Evolutionary conservation across 2,329 filamentous ascomycete genomes (phyloP), one percentile per base, ranked within the genome.

Genomic region (Coniosporium tulheliwenetii): DNA sequence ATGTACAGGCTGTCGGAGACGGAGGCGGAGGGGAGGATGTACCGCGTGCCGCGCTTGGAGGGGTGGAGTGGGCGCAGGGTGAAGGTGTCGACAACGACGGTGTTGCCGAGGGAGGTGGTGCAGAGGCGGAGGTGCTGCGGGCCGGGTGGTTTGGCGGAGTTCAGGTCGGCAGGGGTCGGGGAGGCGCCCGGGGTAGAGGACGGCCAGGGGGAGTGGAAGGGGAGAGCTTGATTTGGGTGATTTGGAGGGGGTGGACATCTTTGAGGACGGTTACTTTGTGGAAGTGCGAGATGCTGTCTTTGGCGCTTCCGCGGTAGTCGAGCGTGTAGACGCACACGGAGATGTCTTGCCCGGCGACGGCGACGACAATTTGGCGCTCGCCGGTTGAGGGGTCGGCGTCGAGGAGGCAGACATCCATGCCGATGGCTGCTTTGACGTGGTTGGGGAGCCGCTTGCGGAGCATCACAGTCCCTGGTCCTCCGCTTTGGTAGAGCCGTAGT

Each of bases 21-120:
- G 15, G 71, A 65, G 1, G 61, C 60, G 29, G 64, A 65, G 2
- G 77, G 71, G 30, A 87, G 73, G 3, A 86, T 73, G 54, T 87
- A 86, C 45, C 83, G 81, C 8, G 72, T 59, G 13, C 57, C 44
- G 15, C 52, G 66, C 10, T 67, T 62, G n/a, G 64, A 64, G 0
- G 73, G 63, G 10, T 61, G 51, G 15, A 64, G 51, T 8, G 65
- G 65, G 5, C 62, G 56, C 5, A 94, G 70, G 0, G 84, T 78
- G 46, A 94, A 77, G 33, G 76, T 81, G 59, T 93, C 84, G 19
- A 93, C 78, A 29, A 81, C 76, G 34, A 86, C 75, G 0, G 78
- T 83, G 56, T 86, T 87, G 44, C 77, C 80, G 50, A 93, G 77
- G 38, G 81, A 85, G 34, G 85, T 81, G 37, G 82, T 87, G 29